A percentile compares a stretch with the other conserved stretches of the same genome.
Conservation (phyloP, 179 eudicot species). For the Heliamphora pulchella region DNA sequence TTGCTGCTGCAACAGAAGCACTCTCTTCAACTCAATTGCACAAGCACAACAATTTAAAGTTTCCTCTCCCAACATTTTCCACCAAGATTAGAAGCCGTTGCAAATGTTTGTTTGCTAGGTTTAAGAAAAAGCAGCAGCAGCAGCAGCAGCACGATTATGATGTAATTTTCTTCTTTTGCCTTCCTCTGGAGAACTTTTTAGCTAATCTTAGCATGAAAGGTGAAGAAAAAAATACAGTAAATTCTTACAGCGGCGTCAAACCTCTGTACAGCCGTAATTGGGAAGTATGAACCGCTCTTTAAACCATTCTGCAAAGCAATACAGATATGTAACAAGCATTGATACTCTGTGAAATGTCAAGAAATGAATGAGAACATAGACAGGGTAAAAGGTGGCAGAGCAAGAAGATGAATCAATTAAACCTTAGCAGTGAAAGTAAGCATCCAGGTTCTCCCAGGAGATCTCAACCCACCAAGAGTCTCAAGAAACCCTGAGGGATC, state of each 20-base stretch:
- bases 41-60: neutral
- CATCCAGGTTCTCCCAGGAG: slow-evolving; percentile 99
- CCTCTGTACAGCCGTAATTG: slow-evolving; percentile 90
- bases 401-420: neutral
- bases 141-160: neutral
- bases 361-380: neutral
- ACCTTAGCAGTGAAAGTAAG: slow-evolving; percentile 90
- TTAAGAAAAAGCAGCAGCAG: no score
- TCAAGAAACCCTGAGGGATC: slow-evolving; percentile 64
- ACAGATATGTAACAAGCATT: neutral
- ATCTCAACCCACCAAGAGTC: slow-evolving; percentile 76
- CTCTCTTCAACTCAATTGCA: neutral
- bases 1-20: neutral
- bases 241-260: slow-evolving; percentile 85
- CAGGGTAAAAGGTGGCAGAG: neutral
- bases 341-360: neutral
- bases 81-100: slow-evolving; percentile 7
- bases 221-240: neutral
- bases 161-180: neutral
- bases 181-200: no score
- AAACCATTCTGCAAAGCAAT: slow-evolving; percentile 40
- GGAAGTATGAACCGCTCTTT: slow-evolving; percentile 65
- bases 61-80: neutral
- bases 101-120: neutral
- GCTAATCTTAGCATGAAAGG: neutral